Conservation (phyloP, 306 rosid species). For the Prinsepia uniflora region DNA sequence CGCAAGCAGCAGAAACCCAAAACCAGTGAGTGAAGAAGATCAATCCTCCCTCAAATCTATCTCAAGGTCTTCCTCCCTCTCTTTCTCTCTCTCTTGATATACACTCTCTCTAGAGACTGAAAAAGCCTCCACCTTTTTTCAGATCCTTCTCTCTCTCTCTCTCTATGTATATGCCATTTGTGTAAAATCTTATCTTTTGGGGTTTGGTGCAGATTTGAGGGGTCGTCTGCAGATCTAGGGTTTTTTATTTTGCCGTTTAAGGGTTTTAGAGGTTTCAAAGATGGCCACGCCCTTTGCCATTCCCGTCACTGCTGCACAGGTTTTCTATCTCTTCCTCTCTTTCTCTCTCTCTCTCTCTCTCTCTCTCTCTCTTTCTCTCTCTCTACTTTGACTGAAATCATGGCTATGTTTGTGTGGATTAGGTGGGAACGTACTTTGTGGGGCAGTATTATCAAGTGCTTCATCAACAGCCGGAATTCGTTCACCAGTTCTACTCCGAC, state of each 20-base stretch:
- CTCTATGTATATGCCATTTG: constrained; percentile 5
- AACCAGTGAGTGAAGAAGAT: constrained; percentile 28
- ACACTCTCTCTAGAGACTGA: not conserved
- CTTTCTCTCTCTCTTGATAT: constrained; percentile 10
- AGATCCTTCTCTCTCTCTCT: constrained; percentile 24
- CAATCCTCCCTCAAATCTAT: constrained; percentile 21
- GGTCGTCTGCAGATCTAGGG: constrained; percentile 46
- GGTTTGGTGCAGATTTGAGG: constrained; percentile 32
- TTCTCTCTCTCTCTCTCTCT: not conserved
- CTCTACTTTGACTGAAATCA: not conserved
- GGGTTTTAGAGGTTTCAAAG: constrained; percentile 59
- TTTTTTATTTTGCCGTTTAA: constrained; percentile 28
- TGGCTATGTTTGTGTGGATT: constrained; percentile 8
- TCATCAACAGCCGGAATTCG: constrained; percentile 81
- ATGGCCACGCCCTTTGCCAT: constrained; percentile 83
- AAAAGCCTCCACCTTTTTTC: constrained; percentile 11
- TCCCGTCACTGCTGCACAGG: constrained; percentile 91
- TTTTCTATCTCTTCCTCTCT: constrained; percentile 17
- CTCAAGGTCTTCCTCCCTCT: constrained; percentile 17
- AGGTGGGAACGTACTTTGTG: constrained; percentile 97
- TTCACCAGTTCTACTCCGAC: constrained; percentile 91
- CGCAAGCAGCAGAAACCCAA: not conserved
- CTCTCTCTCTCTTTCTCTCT: not conserved
- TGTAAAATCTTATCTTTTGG: constrained; percentile 26
- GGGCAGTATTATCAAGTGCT: constrained; percentile 94